Evolutionary conservation across 768 basidiomycete genomes (phyloP).

Genomic region (Astraeus odoratus): DNA sequence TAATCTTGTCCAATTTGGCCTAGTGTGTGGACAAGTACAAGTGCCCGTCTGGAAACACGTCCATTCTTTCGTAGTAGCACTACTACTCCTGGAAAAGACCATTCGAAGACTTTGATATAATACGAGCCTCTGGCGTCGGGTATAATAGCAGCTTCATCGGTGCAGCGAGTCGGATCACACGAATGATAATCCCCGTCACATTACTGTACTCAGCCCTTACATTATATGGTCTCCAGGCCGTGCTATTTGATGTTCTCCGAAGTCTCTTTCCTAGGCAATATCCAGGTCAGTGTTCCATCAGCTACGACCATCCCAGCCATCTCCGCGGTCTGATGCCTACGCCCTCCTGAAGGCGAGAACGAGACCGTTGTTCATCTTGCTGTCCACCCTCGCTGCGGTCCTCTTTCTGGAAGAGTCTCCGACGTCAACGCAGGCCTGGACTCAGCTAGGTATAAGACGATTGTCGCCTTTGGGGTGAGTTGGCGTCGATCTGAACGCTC

Average conservation of each 20-base stretch:
- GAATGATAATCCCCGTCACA: slow-evolving; percentile 20
- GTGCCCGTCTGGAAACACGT: too few relatives aligned
- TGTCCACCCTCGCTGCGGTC: slow-evolving; percentile 39
- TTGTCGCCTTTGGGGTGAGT: slow-evolving; percentile 47
- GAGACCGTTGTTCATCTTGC: slow-evolving; percentile 34
- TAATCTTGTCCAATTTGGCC: too few relatives aligned
- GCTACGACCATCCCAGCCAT: background rate
- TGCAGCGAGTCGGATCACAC: background rate
- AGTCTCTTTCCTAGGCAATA: slow-evolving; percentile 1
- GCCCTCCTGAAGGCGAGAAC: slow-evolving; percentile 10
- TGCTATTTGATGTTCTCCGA: slow-evolving; percentile 6
- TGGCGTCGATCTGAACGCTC: background rate
- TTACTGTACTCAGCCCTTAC: slow-evolving; percentile 15
- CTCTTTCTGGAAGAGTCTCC: slow-evolving; percentile 31
- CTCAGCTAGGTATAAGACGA: slow-evolving; percentile 32
- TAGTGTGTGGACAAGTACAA: too few relatives aligned
- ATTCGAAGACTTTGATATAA: too few relatives aligned
- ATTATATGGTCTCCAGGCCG: slow-evolving; percentile 13
- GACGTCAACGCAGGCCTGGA: slow-evolving; percentile 45
- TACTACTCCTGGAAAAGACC: too few relatives aligned
- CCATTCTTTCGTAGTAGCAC: too few relatives aligned
- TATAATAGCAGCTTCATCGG: too few relatives aligned
- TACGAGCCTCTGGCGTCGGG: background rate
- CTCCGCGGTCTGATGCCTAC: slow-evolving; percentile 8
- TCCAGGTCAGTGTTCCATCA: slow-evolving; percentile 8